Evolutionary conservation across 176 grass and related monocot species (phyloP).

Genomic region (Ananas comosus): DNA sequence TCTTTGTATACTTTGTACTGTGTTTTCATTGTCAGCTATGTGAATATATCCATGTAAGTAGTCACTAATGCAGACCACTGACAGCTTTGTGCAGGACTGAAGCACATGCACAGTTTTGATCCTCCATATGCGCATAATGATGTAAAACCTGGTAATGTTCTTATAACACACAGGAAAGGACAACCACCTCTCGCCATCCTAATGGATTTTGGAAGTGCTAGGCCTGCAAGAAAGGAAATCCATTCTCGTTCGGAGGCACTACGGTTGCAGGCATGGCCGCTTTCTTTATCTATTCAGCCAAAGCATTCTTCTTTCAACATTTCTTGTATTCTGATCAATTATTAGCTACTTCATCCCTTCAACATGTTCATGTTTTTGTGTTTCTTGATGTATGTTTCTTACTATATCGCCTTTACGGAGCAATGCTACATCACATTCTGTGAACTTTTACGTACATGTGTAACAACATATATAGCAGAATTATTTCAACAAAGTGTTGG

Average conservation of each 20-base stretch:
- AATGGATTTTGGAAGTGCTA: slow-evolving; percentile 96
- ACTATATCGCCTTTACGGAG: neutral
- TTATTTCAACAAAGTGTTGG: too few species aligned
- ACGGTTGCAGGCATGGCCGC: slow-evolving; percentile 47
- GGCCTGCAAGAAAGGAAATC: slow-evolving; percentile 71
- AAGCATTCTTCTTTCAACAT: neutral
- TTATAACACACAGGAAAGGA: slow-evolving; percentile 57
- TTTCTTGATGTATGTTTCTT: neutral
- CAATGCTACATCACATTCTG: neutral
- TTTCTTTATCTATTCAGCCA: neutral
- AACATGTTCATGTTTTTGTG: neutral
- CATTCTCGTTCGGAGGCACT: slow-evolving; percentile 78
- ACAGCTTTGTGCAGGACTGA: slow-evolving; percentile 86
- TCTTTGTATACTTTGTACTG: neutral
- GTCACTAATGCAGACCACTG: slow-evolving; percentile 16
- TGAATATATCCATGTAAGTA: neutral
- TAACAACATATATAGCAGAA: too few species aligned
- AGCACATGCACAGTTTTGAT: slow-evolving; percentile 90
- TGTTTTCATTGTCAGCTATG: neutral
- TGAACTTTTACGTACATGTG: neutral
- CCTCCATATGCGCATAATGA: slow-evolving; percentile 94
- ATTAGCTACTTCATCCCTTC: neutral
- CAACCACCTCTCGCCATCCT: slow-evolving; percentile 67
- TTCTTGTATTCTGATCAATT: neutral
- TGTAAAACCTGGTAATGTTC: slow-evolving; percentile 93